Base-by-base conservation (phyloP, 495 filamentous ascomycete species). In the Podospora pseudocomata region DNA sequence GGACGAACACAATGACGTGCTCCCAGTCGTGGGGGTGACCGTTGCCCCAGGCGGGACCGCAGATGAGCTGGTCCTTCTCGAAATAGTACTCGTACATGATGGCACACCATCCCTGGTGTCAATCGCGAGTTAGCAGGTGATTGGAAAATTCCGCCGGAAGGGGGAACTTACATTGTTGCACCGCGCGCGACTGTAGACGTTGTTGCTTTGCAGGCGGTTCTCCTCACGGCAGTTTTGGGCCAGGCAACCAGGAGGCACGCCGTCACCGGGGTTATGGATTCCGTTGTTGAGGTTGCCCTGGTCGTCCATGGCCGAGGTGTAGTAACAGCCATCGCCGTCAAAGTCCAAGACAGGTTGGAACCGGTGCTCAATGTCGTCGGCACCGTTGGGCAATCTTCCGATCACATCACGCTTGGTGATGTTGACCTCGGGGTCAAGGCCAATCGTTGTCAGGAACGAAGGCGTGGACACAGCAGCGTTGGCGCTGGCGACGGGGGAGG, bases 11-110 rank as follows among this genome's bases (percentile, higher is more conserved):
- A 16, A 73, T 70, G 49, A 79, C 71, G 71, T 79, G 72, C 68
- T 79, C 77, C 77, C 77, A 79, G 68, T 79, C 77, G 71, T 79
- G 73, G 4, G 68, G 55, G 64, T 79, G 77, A 18, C 77, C 77
- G 30, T 32, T 5, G 23, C 61, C 68, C 28, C 70, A 69, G 26
- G 72, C 11, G 39, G 56, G 30, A 9, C 75, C 28, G 67, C 75
- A 69, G 63, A 72, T 23, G 18, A 54, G 20, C 64, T 67, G 65
- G 67, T 79, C 76, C 67, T 79, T 79, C 68, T 79, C 77, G 49
- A 78, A 79, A 70, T 75, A 79, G 60, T 78, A 77, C 59, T 76
- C 74, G 67, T 79, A 79, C 64, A 78, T 62, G 67, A 64, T 63
- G 27, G 67, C 67, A 26, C 67, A 69, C 62, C 62, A 65, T 2